phyloP scores from a whole-genome alignment of 306 rosid genomes.

The Hippophae rhamnoides region DNA sequence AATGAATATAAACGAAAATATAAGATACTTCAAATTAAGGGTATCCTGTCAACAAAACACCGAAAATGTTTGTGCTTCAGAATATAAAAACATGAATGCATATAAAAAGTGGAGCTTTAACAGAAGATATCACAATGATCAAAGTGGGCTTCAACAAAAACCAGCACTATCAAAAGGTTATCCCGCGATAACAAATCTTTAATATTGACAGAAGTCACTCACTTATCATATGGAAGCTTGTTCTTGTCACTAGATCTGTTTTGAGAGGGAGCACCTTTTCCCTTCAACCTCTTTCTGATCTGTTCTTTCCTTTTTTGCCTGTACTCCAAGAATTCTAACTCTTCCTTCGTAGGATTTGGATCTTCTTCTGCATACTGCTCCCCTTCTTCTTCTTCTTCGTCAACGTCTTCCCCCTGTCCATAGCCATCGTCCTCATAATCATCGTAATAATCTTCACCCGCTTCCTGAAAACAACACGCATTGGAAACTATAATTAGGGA shows the following conservation, averaged over 20 bases:
- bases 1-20: too few relatives aligned
- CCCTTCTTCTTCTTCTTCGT: slow-evolving; percentile 45
- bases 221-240: slow-evolving; percentile 64
- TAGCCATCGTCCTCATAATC: slow-evolving; percentile 50
- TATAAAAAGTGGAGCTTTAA: too few relatives aligned
- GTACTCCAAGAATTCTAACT: slow-evolving; percentile 54
- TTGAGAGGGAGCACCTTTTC: slow-evolving; percentile 33
- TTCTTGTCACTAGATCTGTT: slow-evolving; percentile 31
- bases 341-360: slow-evolving; percentile 59
- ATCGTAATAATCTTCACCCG: slow-evolving; percentile 12
- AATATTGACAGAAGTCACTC: slow-evolving; percentile 21
- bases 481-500: not conserved
- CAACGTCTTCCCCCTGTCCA: slow-evolving; percentile 32
- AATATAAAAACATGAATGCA: too few relatives aligned
- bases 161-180: too few relatives aligned
- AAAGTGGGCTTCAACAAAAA: not conserved
- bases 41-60: too few relatives aligned
- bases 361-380: slow-evolving; percentile 42
- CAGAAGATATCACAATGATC: too few relatives aligned
- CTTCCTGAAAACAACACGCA: slow-evolving; percentile 26
- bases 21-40: too few relatives aligned
- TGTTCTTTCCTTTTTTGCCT: slow-evolving; percentile 67
- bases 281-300: slow-evolving; percentile 46
- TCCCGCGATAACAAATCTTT: not conserved
- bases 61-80: too few relatives aligned